Evolutionary conservation across 129 eudicot species (phyloP).

Genomic region (Artemisia tridentata): DNA sequence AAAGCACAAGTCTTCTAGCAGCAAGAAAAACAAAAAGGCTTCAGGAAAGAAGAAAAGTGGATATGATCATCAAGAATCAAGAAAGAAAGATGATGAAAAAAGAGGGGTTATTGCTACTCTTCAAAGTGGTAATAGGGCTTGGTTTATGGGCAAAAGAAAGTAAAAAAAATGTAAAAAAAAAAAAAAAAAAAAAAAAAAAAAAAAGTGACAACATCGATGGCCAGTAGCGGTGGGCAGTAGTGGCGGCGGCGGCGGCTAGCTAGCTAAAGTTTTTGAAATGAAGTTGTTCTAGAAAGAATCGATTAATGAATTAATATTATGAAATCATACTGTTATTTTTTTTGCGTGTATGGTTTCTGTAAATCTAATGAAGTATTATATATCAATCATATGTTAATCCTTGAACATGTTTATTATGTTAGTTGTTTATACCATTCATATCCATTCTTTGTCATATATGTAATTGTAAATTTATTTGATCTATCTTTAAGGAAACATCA

Average conservation of each 20-base stretch:
- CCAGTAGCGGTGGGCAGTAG: slow-evolving; percentile 3
- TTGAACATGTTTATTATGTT: neutral
- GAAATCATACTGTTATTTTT: slow-evolving; percentile 44
- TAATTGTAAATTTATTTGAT: neutral
- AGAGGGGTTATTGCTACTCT: slow-evolving; percentile 34
- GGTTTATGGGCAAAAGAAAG: slow-evolving; percentile 44
- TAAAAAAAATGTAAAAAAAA: slow-evolving; percentile 11
- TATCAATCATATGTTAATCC: slow-evolving; percentile 32
- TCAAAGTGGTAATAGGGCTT: slow-evolving; percentile 47
- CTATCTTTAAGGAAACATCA: neutral
- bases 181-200: slow-evolving; percentile 16
- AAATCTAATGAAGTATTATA: slow-evolving; percentile 37
- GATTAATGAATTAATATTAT: slow-evolving; percentile 14
- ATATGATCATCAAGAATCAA: slow-evolving; percentile 20
- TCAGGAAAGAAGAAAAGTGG: slow-evolving; percentile 34
- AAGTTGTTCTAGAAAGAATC: slow-evolving; percentile 33
- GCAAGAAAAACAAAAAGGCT: slow-evolving; percentile 37
- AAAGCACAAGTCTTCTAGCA: slow-evolving; percentile 18
- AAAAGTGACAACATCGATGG: no score
- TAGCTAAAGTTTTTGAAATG: slow-evolving; percentile 37
- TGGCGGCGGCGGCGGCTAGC: slow-evolving; percentile 17
- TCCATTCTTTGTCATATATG: neutral
- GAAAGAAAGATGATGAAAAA: slow-evolving; percentile 34
- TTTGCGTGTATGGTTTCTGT: slow-evolving; percentile 44
- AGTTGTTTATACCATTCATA: neutral